Evolutionary conservation across 805 yeast genomes (phyloP), one percentile per base, ranked within the genome.

Genomic region (Pichia heedii): DNA sequence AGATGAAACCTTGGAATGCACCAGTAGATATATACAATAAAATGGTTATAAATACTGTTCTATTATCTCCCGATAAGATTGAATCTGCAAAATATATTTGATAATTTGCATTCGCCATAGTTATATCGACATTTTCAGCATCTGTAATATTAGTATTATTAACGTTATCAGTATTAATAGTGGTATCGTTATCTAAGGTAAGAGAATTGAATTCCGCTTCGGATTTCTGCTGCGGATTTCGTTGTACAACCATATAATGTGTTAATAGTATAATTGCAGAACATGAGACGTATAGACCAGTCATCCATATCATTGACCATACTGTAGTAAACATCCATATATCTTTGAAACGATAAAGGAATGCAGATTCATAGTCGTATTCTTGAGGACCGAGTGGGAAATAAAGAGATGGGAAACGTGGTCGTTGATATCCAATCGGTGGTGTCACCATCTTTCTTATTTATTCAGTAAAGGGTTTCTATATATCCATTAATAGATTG

Each of bases 401-500:
- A 54, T 69, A 72, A 26, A 90, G 61, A 3, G 94, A 79, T 5
- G 97, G 97, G 54, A 89, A 90, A 15, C 54, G 44, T 1, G 97
- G 97, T 1, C 80, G 69, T 12, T 67, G 65, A 62, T 90, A 90
- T 27, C 96, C 96, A 7, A 85, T 77, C 2, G 97, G 96, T 1
- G 79, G 54, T 19, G 29, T 33, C n/a, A 44, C 48, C 50, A 47
- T 47, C 16, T 13, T 29, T 29, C n/a, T n/a, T n/a, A n/a, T n/a
- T n/a, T n/a, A n/a, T n/a, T n/a, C n/a, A n/a, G n/a, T n/a, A n/a
- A n/a, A n/a, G n/a, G n/a, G n/a, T n/a, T n/a, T n/a, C n/a, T n/a
- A n/a, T n/a, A n/a, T n/a, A n/a, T n/a, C n/a, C n/a, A n/a, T n/a
- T n/a, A n/a, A n/a, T n/a, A n/a, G n/a, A n/a, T n/a, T n/a, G n/a